Base-by-base conservation (phyloP, 805 yeast genomes). In the Sporopachydermia quercuum region DNA sequence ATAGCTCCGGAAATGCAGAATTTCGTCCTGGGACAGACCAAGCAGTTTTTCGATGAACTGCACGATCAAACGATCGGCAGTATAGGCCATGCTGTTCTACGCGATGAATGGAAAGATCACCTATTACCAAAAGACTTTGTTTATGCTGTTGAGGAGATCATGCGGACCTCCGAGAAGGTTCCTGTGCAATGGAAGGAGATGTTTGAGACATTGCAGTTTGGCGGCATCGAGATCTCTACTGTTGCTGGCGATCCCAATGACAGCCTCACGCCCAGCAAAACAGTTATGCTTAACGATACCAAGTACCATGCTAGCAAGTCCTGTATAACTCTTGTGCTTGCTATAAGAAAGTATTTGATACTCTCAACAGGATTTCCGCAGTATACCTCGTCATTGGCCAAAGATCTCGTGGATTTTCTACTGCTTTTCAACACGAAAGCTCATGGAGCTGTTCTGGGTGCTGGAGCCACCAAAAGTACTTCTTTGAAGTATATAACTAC, bases 51-150 rank as follows among this genome's bases (percentile, higher is more conserved):
- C 30, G 62, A 62, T 19, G 62, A 73, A 19, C 69, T 70, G 48
- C 86, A 80, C 46, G 65, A 66, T 37, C 62, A 62, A 13, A 63
- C 70, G 17, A 54, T 73, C 39, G 68, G 66, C 41, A 53, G 56
- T 3, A 56, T 83, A 18, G 61, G 69, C 4, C 52, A 52, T 3
- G 60, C 64, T 14, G 62, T 82, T 41, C 87, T 81, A 39, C 61
- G 62, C 37, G 97, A 87, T 47, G 61, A 61, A 16, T 89, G 97
- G 97, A 74, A 71, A 43, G 94, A 87, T 40, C 71, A 69, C 15
- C 70, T 71, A n/a, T 70, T 76, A 5, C 52, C 71, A 0, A 52
- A 59, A 1, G 52, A 53, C 1, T 54, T 75, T 2, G 87, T 80
- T 49, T 47, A 41, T 3, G 50, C 58, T 11, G 68, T 75, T 3